phyloP scores from a whole-genome alignment of 768 basidiomycete genomes.

The Saitozyma sp. region DNA sequence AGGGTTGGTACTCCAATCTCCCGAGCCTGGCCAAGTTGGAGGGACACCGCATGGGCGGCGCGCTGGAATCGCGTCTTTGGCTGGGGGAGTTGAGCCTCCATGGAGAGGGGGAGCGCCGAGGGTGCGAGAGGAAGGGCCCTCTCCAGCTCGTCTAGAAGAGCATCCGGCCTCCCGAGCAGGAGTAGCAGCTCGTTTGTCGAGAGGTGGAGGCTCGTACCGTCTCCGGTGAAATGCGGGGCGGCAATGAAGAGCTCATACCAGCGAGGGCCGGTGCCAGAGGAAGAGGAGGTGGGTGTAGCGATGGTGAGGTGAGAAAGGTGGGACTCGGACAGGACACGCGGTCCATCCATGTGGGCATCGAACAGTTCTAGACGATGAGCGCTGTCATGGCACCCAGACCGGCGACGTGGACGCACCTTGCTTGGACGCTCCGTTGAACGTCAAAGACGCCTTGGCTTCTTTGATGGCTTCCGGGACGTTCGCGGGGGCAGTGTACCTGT shows the following conservation, averaged over 20 bases:
- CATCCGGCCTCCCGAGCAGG: neutral
- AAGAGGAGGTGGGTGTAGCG: neutral
- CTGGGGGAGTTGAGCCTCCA: constrained; percentile 2
- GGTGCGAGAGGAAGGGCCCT: neutral
- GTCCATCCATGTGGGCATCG: constrained; percentile 4
- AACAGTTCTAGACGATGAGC: neutral
- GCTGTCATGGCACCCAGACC: neutral
- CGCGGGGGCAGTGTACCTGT: too few relatives aligned
- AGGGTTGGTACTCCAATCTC: constrained; percentile 71
- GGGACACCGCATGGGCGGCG: constrained; percentile 5
- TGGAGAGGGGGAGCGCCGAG: neutral
- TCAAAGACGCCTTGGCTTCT: too few relatives aligned
- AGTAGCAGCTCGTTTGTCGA: constrained; percentile 4
- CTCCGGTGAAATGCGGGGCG: constrained; percentile 75
- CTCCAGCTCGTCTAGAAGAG: neutral
- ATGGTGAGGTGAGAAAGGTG: constrained; percentile 3
- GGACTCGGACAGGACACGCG: neutral
- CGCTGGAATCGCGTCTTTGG: neutral
- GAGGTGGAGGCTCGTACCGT: constrained; percentile 80
- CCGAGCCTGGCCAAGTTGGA: constrained; percentile 1
- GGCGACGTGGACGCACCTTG: too few relatives aligned
- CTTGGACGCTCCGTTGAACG: too few relatives aligned
- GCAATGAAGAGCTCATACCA: constrained; percentile 68
- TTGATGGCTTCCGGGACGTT: too few relatives aligned
- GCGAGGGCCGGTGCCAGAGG: neutral